Base-by-base conservation (phyloP, 1,284 basidiomycete genomes). In the Leucoagaricus sp. region DNA sequence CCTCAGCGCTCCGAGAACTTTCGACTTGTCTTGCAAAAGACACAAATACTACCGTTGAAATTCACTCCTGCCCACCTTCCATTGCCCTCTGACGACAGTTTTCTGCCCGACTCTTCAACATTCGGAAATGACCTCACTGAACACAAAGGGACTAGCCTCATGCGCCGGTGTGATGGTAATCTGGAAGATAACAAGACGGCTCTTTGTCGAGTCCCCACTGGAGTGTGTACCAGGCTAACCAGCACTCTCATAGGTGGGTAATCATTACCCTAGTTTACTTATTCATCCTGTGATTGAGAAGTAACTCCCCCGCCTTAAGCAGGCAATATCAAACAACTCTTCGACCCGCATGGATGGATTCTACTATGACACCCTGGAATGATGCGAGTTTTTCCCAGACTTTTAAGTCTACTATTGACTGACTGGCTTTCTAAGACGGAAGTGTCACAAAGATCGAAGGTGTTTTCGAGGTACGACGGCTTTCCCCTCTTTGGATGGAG, bases 401-500 rank as follows among this genome's bases (percentile, higher is more conserved):
- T 12, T 17, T 9, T 57, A 10, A 21, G 4, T 41, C 51, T 21
- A 10, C 7, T 8, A 25, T 42, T 33, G 49, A 9, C 15, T 19
- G 36, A 36, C 6, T 54, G 26, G 34, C 19, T n/a, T n/a, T n/a
- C 28, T 9, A 51, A 68, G 67, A 67, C 56, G 74, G 74, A 1
- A 61, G 69, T 4, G 67, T 71, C 1, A 63, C 70, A 19, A 72
- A 69, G 53, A 63, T 75, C 5, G 60, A 71, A 53, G 74, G 65
- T 0, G 29, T 72, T 9, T 62, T 74, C 4, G 74, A 74, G 7
- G 75, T 75, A 17, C 31, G 8, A 23, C 2, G 4, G 13, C n/a
- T n/a, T n/a, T 49, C 1, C 47, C 15, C 21, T 1, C 29, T 38
- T 44, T 34, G 10, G 12, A 12, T 10, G n/a, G n/a, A 36, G n/a